Evolutionary conservation across 805 yeast genomes (phyloP).

Genomic region (Starmera pachycereana): DNA sequence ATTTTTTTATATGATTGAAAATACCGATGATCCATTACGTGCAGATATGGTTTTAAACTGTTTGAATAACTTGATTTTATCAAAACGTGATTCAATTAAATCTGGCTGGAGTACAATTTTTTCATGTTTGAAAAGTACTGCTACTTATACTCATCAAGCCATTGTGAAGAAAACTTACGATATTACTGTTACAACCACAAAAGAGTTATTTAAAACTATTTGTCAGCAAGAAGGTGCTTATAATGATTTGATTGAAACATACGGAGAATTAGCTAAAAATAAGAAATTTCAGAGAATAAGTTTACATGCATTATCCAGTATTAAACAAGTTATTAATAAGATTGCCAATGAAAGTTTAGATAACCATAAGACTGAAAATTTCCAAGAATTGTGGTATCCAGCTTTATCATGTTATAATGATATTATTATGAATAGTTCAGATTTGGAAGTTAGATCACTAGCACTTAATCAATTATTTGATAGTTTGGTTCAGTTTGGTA

Average conservation of each 20-base stretch:
- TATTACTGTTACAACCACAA: slow-evolving; percentile 50
- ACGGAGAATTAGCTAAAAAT: slow-evolving; percentile 78
- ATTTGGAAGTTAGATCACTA: slow-evolving; percentile 84
- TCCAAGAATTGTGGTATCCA: slow-evolving; percentile 73
- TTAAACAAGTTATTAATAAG: slow-evolving; percentile 50
- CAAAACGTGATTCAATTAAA: slow-evolving; percentile 62
- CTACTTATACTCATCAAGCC: slow-evolving; percentile 44
- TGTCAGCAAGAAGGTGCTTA: slow-evolving; percentile 57
- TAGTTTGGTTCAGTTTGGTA: slow-evolving; percentile 69
- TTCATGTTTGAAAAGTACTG: slow-evolving; percentile 67
- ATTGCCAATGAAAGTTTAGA: slow-evolving; percentile 37
- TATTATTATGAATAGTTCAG: slow-evolving; percentile 87
- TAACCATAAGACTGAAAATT: slow-evolving; percentile 17
- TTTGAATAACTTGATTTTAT: slow-evolving; percentile 71
- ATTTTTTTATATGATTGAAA: slow-evolving; percentile 65
- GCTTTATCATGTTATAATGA: slow-evolving; percentile 78
- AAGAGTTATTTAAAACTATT: slow-evolving; percentile 51
- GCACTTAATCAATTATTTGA: slow-evolving; percentile 81
- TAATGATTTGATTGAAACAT: slow-evolving; percentile 56
- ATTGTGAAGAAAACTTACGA: slow-evolving; percentile 57
- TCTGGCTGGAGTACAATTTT: slow-evolving; percentile 95
- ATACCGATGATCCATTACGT: slow-evolving; percentile 59
- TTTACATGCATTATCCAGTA: slow-evolving; percentile 67
- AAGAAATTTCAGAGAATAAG: slow-evolving; percentile 72
- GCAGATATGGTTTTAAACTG: slow-evolving; percentile 88